A percentile compares a stretch with the other conserved stretches of the same genome.
Evolutionary conservation across 331 rosid species (phyloP).

Genomic region (Pyrus hybrid): DNA sequence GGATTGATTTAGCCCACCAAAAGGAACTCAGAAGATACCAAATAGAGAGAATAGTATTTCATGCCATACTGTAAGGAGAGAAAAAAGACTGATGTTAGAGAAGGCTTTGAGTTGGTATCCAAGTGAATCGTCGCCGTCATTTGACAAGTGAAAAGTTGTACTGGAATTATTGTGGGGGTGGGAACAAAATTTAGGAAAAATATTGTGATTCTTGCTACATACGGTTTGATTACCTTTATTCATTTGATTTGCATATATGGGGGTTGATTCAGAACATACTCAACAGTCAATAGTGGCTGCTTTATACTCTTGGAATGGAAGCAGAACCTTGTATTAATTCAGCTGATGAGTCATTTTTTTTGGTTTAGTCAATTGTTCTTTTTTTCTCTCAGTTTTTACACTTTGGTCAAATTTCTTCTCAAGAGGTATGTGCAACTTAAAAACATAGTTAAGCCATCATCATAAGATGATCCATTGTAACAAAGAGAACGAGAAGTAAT

Average conservation of each 20-base stretch:
- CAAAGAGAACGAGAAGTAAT: no score
- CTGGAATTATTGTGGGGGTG: conserved; percentile 21
- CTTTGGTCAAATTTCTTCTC: neutral
- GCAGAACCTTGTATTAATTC: neutral
- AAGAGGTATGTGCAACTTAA: neutral
- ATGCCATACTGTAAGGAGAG: conserved; percentile 15
- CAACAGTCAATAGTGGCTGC: neutral
- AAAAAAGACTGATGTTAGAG: conserved; percentile 2
- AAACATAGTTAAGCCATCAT: no score
- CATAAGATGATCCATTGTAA: no score
- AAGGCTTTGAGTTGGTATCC: conserved; percentile 2
- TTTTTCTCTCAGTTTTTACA: neutral
- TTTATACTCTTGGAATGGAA: neutral
- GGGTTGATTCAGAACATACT: neutral
- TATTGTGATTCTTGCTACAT: conserved; percentile 43
- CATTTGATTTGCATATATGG: conserved; percentile 13
- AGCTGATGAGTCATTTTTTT: conserved; percentile 7
- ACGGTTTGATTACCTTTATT: conserved; percentile 23
- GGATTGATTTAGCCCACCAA: conserved; percentile 22
- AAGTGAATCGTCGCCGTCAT: conserved; percentile 7
- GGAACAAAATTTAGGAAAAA: conserved; percentile 7
- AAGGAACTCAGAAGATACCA: conserved; percentile 23
- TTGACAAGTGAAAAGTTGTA: conserved; percentile 10
- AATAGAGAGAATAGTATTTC: conserved; percentile 21
- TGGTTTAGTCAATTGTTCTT: neutral